These are phyloP conservation scores for Trifolium repens DNA, from an alignment of 306 rosid species.

Conservation along the genomic window DNA sequence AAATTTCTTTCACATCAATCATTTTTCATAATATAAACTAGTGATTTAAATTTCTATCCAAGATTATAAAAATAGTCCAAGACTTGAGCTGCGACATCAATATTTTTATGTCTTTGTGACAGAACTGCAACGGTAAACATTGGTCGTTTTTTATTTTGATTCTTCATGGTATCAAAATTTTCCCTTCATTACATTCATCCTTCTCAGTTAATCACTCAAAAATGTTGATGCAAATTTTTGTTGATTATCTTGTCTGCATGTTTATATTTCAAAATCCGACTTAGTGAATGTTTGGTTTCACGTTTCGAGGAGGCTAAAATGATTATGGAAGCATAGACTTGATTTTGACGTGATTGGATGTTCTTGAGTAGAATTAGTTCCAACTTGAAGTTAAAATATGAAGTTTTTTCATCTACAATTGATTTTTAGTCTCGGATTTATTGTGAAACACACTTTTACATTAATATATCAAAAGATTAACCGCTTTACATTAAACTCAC, in stretches of 20 bases:
- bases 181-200: neutral
- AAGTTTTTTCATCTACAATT: neutral
- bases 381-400: neutral
- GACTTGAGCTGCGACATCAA: neutral
- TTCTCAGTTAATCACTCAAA: neutral
- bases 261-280: neutral
- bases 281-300: neutral
- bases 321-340: neutral
- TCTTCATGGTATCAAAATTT: neutral
- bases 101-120: neutral
- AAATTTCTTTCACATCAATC: neutral
- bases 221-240: neutral
- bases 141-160: neutral
- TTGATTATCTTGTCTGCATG: conserved; percentile 14
- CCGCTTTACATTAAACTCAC: neutral
- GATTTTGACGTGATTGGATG: neutral
- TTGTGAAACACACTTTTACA: neutral
- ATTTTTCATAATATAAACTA: neutral
- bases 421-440: neutral
- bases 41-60: neutral
- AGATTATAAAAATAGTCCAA: neutral
- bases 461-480: neutral
- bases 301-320: neutral
- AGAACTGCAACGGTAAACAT: neutral
- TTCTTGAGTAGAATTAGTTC: neutral